phyloP scores from a whole-genome alignment of 2,329 filamentous ascomycete genomes.

The Colletotrichum lupini region DNA sequence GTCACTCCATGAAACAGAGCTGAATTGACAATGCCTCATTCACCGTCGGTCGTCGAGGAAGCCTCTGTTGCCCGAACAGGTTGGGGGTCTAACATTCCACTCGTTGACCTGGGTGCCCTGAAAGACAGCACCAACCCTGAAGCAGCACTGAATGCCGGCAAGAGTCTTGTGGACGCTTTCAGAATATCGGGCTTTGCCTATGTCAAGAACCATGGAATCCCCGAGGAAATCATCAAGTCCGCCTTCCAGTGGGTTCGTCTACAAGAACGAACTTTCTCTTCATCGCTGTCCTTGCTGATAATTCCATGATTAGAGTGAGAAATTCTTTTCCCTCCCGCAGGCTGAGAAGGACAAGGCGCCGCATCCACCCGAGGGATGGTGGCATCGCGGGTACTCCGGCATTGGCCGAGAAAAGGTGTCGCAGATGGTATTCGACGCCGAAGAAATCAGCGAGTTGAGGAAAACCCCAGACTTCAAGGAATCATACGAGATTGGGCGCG shows the following conservation, averaged over 20 bases:
- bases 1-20: neutral
- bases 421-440: constrained; percentile 46
- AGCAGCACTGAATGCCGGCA: constrained; percentile 19
- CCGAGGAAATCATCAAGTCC: constrained; percentile 47
- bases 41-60: neutral
- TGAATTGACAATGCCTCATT: neutral
- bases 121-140: neutral
- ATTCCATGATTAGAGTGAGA: constrained; percentile 42
- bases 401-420: constrained; percentile 49
- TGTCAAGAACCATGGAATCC: constrained; percentile 48
- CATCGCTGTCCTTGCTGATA: neutral
- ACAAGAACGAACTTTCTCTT: no score
- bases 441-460: constrained; percentile 40
- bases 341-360: constrained; percentile 45
- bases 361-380: constrained; percentile 46
- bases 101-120: constrained; percentile 2
- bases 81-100: neutral
- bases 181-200: constrained; percentile 47
- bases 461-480: constrained; percentile 52
- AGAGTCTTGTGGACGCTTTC: constrained; percentile 44
- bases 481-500: constrained; percentile 52
- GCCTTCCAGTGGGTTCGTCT: constrained; percentile 44
- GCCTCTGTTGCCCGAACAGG: neutral
- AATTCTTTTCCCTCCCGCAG: constrained; percentile 47
- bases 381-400: constrained; percentile 50